Base-by-base conservation (phyloP, 768 basidiomycete species). In the Strobilomyces confusus region DNA sequence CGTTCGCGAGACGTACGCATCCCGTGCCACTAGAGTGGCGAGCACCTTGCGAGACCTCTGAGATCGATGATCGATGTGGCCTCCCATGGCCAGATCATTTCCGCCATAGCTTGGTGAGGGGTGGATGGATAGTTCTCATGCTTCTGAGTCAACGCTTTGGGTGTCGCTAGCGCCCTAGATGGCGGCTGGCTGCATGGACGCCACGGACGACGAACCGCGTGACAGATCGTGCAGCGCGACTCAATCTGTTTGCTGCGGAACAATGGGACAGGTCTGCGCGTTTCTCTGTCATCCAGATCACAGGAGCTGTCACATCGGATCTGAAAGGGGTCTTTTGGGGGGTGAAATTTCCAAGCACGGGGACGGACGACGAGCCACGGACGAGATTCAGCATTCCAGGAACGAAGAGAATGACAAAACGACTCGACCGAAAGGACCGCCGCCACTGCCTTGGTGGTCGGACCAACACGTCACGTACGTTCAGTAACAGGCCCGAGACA, bases 11-110 rank as follows among this genome's bases (percentile, higher is more conserved):
- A 54, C 56, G 56, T 54, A 63, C 53, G 33, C 49, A 36, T 38
- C 34, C 37, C 41, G 51, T 55, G n/a, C 48, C 49, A 53, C 45
- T 44, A 60, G 29, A 51, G 51, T 58, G 66, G 56, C 43, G 34
- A 52, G 51, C 33, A 29, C 36, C 26, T 51, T 49, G 33, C 20
- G 46, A 34, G 29, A 30, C 34, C 54, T 22, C 47, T 44, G 47
- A 51, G 62, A 68, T 68, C 58, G 56, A 43, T 48, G 55, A 53
- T 58, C 49, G 63, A 60, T 65, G 58, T 17, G 26, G 32, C 26
- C 49, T 17, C 43, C 22, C 41, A 56, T 44, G 52, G 48, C 50
- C 41, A 44, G 44, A 42, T 48, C 53, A 66, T 68, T 63, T 68
- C 64, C 66, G 66, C 45, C 51, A 56, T 55, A 51, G 57, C 42